Percentiles rank a stretch among this genome's conserved stretches.
Conservation (phyloP, 768 basidiomycete genomes). For the Cystofilobasidium capitatum region DNA sequence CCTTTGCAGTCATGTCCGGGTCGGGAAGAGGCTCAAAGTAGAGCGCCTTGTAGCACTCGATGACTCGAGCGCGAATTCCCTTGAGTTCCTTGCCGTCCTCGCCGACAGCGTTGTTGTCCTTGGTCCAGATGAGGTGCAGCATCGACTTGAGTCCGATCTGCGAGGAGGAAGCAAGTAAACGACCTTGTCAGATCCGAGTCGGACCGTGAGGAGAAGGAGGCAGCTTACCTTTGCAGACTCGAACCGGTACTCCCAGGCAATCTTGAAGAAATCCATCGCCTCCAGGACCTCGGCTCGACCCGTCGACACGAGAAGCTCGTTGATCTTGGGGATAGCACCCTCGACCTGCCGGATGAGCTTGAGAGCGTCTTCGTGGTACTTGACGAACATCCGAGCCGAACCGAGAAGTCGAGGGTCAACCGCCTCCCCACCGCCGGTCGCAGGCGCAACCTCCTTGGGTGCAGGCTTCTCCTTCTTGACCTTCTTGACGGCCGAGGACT, state of each 20-base stretch:
- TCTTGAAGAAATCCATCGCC: constrained; percentile 65
- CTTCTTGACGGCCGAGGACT: constrained; percentile 10
- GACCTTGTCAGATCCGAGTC: background rate
- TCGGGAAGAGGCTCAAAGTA: constrained; percentile 78
- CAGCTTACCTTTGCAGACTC: constrained; percentile 58
- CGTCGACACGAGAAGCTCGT: constrained; percentile 70
- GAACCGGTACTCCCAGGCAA: constrained; percentile 70
- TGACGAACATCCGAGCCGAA: constrained; percentile 62
- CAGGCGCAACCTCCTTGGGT: constrained; percentile 45
- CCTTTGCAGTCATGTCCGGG: constrained; percentile 55
- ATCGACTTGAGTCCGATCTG: constrained; percentile 87
- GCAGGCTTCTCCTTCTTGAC: constrained; percentile 31
- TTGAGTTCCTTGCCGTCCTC: constrained; percentile 64
- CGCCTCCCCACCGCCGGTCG: constrained; percentile 41
- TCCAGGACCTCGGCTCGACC: constrained; percentile 45
- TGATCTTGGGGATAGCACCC: constrained; percentile 59
- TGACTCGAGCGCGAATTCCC: constrained; percentile 71
- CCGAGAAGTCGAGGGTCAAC: constrained; percentile 58
- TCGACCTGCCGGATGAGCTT: constrained; percentile 66
- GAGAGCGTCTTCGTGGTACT: constrained; percentile 77
- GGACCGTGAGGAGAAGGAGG: too few relatives aligned
- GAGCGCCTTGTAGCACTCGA: constrained; percentile 76
- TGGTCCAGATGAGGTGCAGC: constrained; percentile 94
- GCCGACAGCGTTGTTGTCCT: constrained; percentile 72
- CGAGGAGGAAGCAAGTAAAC: background rate